These are phyloP conservation scores for Talaromyces nanjingensis DNA, from an alignment of 495 filamentous ascomycete genomes.

Conservation along the genomic window DNA sequence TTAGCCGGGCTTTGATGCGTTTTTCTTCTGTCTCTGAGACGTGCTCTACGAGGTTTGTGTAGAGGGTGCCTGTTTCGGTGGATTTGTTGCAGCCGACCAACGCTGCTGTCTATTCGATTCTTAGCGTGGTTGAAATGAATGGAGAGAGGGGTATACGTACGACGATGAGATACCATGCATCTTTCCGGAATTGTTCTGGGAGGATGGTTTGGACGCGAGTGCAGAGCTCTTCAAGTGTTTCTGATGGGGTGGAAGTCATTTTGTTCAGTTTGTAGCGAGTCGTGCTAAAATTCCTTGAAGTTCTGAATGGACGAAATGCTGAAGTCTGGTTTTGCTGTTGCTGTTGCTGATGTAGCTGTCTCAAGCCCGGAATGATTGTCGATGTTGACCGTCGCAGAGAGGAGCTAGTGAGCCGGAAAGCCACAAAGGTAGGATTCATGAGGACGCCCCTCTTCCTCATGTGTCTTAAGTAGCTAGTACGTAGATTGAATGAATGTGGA, in stretches of 20 bases:
- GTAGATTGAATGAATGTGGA: neutral
- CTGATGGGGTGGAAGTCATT: neutral
- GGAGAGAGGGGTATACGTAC: slow-evolving; percentile 8
- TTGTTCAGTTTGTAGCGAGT: neutral
- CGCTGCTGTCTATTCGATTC: slow-evolving; percentile 10
- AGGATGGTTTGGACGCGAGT: slow-evolving; percentile 5
- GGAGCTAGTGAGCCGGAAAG: neutral
- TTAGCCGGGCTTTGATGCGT: slow-evolving; percentile 12
- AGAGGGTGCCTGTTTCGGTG: slow-evolving; percentile 9
- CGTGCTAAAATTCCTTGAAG: neutral
- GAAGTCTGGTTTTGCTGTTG: neutral
- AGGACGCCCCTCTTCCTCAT: neutral
- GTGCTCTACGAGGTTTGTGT: slow-evolving; percentile 13
- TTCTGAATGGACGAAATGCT: neutral
- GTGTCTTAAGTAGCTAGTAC: neutral
- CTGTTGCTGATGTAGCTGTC: neutral
- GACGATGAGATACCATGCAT: slow-evolving; percentile 16
- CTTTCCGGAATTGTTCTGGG: slow-evolving; percentile 10
- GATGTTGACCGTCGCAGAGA: neutral
- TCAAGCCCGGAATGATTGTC: neutral
- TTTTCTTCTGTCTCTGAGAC: slow-evolving; percentile 5
- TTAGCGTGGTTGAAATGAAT: neutral
- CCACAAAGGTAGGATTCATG: neutral
- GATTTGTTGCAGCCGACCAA: slow-evolving; percentile 13
- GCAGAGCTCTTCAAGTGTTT: slow-evolving; percentile 11